Base-by-base conservation (phyloP, 1,284 basidiomycete genomes). In the Ganoderma boninense region DNA sequence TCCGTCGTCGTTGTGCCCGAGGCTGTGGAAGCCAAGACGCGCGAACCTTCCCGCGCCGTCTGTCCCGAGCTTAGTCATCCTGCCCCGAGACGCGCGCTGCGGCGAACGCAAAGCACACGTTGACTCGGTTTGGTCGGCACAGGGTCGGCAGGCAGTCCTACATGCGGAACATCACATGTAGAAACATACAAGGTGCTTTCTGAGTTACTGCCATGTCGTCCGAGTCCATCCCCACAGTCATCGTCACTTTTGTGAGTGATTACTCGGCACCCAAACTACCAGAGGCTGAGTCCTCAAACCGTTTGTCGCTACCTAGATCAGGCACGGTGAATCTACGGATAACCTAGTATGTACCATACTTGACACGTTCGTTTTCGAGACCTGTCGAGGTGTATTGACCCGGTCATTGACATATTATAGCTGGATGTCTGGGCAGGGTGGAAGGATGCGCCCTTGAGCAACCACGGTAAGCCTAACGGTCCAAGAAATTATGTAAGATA, bases 301-400 rank as follows among this genome's bases (percentile, higher is more conserved):
- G 18, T 20, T 49, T 20, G 5, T 32, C 38, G 38, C 32, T 32
- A 4, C 18, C 52, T 52, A 77, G 76, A 87, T 95, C 73, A 85
- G 94, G 72, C 94, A 96, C 79, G 94, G 91, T 61, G 93, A 96
- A 78, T 94, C 92, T 3, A 90, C 87, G 59, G 94, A 94, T 79
- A 90, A 89, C 73, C 72, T 89, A 74, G 90, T 90, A 68, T 75
- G 90, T 90, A 68, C 26, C 43, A 20, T 52, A 52, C 49, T 38
- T 26, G 14, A 14, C 42, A 43, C 0, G 3, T 16, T 60, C 20
- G 20, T 10, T 38, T 57, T 16, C 35, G 20, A 38, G n/a, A 11
- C 4, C 13, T 2, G 1, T 14, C n/a, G 40, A 26, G 4, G 20
- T 2, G 35, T 13, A 18, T 23, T 44, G 42, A 42, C 14, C 13